Evolutionary conservation across 169 alveolate species (phyloP), one percentile per base, ranked within the genome.

Genomic region (Ichthyophthirius multifiliis): DNA sequence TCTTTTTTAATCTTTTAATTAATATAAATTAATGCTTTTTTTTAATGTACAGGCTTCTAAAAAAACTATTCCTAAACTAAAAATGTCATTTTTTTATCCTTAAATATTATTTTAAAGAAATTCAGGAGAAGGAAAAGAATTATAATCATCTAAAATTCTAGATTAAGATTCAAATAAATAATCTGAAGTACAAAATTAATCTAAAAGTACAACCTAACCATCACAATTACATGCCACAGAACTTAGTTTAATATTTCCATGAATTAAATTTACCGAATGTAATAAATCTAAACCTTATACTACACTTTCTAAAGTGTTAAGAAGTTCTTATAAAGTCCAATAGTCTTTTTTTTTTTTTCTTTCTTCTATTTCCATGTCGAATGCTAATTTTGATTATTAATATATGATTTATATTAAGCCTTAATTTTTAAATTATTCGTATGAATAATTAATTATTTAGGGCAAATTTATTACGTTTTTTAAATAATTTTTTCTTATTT

Each of bases 1-100:
- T n/a, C n/a, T n/a, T n/a, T n/a, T n/a, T n/a, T n/a, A n/a, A n/a
- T n/a, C n/a, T n/a, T n/a, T n/a, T n/a, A n/a, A n/a, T n/a, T n/a
- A n/a, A n/a, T n/a, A n/a, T n/a, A n/a, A n/a, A n/a, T n/a, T n/a
- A n/a, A n/a, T n/a, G n/a, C n/a, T n/a, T n/a, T n/a, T n/a, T n/a
- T n/a, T 55, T 7, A 55, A 39, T 1, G 71, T 55, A 7, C 43
- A 27, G 18, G 71, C 71, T 55, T 55, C 71, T 55, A 55, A 7
- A 55, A 55, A 55, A 55, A 55, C 71, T 27, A 55, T 27, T 7
- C 71, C 71, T 55, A 55, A 55, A 27, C 71, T 55, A 23, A 55
- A 55, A 10, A 55, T 23, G 13, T 55, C 71, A 9, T 55, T 55
- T 55, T 39, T 55, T 3, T 39, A 27, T 27, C 31, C 71, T 55